Conservation (phyloP, 345 rosid species). For the Eucalyptus albens region DNA sequence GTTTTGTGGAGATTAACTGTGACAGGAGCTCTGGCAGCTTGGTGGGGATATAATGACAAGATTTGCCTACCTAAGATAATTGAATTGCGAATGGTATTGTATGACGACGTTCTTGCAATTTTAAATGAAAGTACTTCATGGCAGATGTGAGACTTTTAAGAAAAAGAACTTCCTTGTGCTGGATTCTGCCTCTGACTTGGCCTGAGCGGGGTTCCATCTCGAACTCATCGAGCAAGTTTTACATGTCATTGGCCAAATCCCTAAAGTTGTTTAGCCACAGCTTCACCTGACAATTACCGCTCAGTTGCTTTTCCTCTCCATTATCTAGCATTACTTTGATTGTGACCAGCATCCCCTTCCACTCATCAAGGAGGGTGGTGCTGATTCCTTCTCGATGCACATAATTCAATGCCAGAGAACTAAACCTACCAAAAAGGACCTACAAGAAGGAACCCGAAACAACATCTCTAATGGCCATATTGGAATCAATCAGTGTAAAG, state of each 20-base stretch:
- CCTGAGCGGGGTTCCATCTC: neutral
- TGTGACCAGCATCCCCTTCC: neutral
- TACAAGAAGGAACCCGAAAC: neutral
- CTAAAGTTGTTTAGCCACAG: neutral
- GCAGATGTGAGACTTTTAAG: neutral
- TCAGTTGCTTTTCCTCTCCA: neutral
- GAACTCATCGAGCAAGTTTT: neutral
- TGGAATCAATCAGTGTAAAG: neutral
- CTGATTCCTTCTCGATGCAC: neutral
- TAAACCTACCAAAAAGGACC: neutral
- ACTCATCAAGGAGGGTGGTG: neutral
- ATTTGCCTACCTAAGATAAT: neutral
- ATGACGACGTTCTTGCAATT: neutral
- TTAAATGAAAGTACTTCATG: neutral
- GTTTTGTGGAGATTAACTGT: neutral
- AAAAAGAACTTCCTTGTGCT: neutral
- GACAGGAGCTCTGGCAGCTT: neutral
- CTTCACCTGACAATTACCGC: neutral
- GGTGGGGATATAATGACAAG: neutral
- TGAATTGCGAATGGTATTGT: neutral
- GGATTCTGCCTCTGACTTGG: neutral
- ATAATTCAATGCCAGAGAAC: neutral
- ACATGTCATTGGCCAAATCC: neutral
- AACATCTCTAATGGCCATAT: neutral
- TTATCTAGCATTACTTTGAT: neutral